Evolutionary conservation across 2,329 filamentous ascomycete species (phyloP).

Genomic region (Neofusicoccum laricinum): DNA sequence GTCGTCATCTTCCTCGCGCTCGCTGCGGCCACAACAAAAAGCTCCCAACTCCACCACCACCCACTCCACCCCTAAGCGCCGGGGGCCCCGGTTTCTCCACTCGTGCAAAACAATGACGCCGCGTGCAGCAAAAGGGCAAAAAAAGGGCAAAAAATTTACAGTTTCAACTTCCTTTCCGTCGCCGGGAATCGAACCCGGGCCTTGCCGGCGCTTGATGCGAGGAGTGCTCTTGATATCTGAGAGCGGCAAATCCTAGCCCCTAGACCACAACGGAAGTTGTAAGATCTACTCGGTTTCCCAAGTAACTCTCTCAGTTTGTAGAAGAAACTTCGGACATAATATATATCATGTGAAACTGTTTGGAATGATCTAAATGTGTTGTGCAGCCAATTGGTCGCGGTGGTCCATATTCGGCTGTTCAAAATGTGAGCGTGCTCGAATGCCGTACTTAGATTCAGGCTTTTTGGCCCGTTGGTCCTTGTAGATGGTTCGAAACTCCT

Average conservation of each 20-base stretch:
- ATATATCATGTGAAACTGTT: no score
- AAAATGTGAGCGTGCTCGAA: no score
- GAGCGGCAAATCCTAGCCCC: slow-evolving; percentile 15
- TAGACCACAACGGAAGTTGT: slow-evolving; percentile 13
- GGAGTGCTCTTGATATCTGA: neutral
- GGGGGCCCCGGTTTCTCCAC: no score
- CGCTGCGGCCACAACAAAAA: no score
- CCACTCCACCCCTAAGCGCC: no score
- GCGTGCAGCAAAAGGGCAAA: no score
- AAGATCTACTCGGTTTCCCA: neutral
- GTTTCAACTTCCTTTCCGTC: neutral
- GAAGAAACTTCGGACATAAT: fast-evolving
- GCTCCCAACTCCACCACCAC: neutral
- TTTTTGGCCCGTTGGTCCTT: no score
- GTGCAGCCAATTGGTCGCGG: no score
- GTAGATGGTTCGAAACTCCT: no score
- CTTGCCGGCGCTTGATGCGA: slow-evolving; percentile 12
- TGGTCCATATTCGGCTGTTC: neutral
- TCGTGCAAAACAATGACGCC: neutral
- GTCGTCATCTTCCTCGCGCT: no score
- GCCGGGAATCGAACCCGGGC: slow-evolving; percentile 15
- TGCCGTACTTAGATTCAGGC: no score
- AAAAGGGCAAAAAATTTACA: neutral
- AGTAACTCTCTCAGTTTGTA: neutral
- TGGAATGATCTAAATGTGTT: no score